Base-by-base conservation (phyloP, 495 filamentous ascomycete species). In the Penicillium coprophilum region DNA sequence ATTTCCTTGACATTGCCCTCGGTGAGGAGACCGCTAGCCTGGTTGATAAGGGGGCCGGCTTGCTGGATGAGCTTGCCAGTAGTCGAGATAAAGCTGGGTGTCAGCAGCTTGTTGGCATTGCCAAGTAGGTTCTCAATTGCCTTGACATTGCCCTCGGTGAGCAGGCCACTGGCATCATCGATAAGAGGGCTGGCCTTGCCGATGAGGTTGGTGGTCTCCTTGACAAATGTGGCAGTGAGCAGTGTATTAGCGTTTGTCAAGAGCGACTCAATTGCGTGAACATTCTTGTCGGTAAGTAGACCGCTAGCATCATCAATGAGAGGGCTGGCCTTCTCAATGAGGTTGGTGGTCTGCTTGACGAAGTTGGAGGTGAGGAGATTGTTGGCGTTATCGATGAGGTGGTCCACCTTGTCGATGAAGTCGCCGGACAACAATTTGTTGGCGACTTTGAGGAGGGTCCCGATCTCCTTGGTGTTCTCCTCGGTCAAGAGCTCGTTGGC, bases 181-280 rank as follows among this genome's bases (percentile, higher is more conserved):
- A 76, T 69, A 19, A 75, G 61, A 34, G 63, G 7, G 49, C 62
- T 61, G 11, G 73, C 72, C 31, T 64, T 64, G 36, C 68, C 55
- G 28, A 77, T 69, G 43, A 78, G 73, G 10, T 62, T 67, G 19
- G 55, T 66, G 50, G 75, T 78, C 46, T 75, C 62, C n/a, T 68
- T 43, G 53, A 80, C 66, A 32, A 79, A 79, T 6, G 58, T 48
- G 23, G 66, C 41, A 3, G 71, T 68, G 28, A 80, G 58, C 43
- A 80, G 60, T 13, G 41, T 50, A 51, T 74, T 72, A 27, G 71
- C 77, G 24, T 78, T 74, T 5, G 57, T 55, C 6, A 80, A 50
- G 11, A 80, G 65, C 4, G 19, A 63, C 28, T 71, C 46, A 7
- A 80, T 64, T 10, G 53, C 71, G 55, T 73, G 71, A 43, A 75